A percentile compares a stretch with the other conserved stretches of the same genome.
These are phyloP conservation scores for Leccinum aurantiacum DNA, from an alignment of 768 basidiomycete species.

Conservation along the genomic window DNA sequence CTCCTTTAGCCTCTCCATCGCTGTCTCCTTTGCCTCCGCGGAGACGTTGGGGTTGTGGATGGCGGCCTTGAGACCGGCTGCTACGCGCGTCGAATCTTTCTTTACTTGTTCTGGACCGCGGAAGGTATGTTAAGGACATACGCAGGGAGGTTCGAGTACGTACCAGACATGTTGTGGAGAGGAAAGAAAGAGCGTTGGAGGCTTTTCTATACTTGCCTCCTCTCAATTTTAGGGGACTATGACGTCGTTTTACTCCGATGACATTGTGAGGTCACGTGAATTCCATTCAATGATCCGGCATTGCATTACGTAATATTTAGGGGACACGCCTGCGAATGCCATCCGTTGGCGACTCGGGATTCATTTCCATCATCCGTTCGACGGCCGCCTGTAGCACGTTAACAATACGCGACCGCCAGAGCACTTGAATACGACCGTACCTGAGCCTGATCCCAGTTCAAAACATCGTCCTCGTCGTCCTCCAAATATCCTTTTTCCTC, in stretches of 20 bases:
- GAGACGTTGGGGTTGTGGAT: too few species aligned
- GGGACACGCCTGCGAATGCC: constrained; percentile 23
- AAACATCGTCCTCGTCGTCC: constrained; percentile 61
- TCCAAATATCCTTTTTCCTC: constrained; percentile 56
- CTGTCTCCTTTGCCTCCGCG: too few species aligned
- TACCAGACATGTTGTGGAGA: constrained; percentile 14
- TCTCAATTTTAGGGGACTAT: constrained; percentile 16
- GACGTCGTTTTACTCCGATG: constrained; percentile 10
- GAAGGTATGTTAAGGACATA: background rate
- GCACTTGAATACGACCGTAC: constrained; percentile 30
- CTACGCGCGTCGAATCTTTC: too few species aligned
- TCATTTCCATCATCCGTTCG: constrained; percentile 60
- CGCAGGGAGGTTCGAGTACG: background rate
- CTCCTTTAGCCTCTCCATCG: too few species aligned
- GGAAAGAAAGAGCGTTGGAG: background rate
- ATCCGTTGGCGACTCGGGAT: constrained; percentile 29
- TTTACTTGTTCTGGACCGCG: too few species aligned
- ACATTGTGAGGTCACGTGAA: constrained; percentile 13
- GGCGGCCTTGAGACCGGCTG: too few species aligned
- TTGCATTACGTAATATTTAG: constrained; percentile 12
- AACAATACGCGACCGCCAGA: background rate
- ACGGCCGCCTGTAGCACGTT: constrained; percentile 44
- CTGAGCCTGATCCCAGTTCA: constrained; percentile 74
- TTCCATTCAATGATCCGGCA: background rate
- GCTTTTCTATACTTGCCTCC: background rate